Percentiles rank a stretch among this genome's conserved stretches.
phyloP scores from a whole-genome alignment of 345 rosid species.

The Brassica cretica region DNA sequence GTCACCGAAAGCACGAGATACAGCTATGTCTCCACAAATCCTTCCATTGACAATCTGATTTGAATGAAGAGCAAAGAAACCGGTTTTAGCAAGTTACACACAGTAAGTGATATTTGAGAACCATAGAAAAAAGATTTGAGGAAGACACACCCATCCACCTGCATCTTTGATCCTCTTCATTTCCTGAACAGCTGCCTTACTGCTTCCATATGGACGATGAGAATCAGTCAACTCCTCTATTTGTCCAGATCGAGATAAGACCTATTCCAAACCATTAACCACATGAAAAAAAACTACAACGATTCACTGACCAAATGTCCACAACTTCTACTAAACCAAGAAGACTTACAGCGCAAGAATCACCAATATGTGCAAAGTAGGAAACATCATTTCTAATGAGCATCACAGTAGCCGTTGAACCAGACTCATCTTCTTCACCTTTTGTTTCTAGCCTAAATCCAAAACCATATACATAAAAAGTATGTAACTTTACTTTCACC shows the following conservation, averaged over 20 bases:
- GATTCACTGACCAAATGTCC: not conserved
- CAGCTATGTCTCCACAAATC: conserved; percentile 93
- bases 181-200: conserved; percentile 65
- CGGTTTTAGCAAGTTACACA: not conserved
- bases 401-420: conserved; percentile 84
- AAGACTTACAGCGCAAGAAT: conserved; percentile 69
- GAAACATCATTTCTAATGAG: conserved; percentile 56
- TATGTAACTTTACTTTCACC: not conserved
- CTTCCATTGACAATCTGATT: conserved; percentile 80
- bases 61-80: not conserved
- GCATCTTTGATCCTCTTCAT: conserved; percentile 92
- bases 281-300: not conserved
- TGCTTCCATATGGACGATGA: conserved; percentile 90
- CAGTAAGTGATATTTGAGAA: not conserved
- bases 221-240: conserved; percentile 66
- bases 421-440: conserved; percentile 70
- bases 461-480: not conserved
- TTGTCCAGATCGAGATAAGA: conserved; percentile 76
- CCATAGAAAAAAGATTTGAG: not conserved
- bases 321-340: not conserved
- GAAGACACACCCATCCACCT: conserved; percentile 90
- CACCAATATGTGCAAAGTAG: conserved; percentile 82
- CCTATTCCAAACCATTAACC: conserved; percentile 46
- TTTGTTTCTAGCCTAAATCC: conserved; percentile 60
- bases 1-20: conserved; percentile 96